Base-by-base conservation (phyloP, 495 filamentous ascomycete species). In the Chaetomium tenue region DNA sequence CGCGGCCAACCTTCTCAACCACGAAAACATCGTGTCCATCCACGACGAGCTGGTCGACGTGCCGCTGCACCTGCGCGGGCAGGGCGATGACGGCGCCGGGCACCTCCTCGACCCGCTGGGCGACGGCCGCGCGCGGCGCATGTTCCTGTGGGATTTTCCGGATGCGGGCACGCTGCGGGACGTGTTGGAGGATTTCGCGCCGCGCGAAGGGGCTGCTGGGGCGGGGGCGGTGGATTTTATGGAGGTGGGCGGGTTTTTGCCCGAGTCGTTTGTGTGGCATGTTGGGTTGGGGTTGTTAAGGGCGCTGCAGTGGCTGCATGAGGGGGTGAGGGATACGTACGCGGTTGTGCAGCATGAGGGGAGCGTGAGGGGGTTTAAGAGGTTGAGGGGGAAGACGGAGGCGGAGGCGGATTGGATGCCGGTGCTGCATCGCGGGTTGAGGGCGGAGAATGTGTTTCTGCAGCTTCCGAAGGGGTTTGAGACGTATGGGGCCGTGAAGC, bases 401-500 rank as follows among this genome's bases (percentile, higher is more conserved):
- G 59, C 70, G 5, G 69, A 79, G 53, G 40, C 48, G 26, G 77
- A 79, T 56, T 83, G 80, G 80, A 62, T 76, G 55, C 72, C 79
- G 3, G 75, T 83, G 5, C 64, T 84, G 60, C 81, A 83, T 61
- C 68, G 76, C 26, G 71, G 77, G 50, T 70, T 84, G 42, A 63
- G 33, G 28, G 71, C 80, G 0, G 64, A 64, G 28, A 83, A 80
- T 50, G 75, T 84, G 40, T 79, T 77, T 60, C 63, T 84, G 60
- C 67, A 75, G 68, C 72, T 77, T 37, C 77, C 80, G 8, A 66
- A 69, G n/a, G 77, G 77, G 16, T 61, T 58, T 3, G 81, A 84
- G 71, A 79, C 74, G 57, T 83, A 82, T 50, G 81, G 80, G 2
- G 50, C 60, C 5, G 81, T 80, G 58, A 83, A 82, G 71, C 59